phyloP scores from a whole-genome alignment of 2,329 filamentous ascomycete species.

The Huntiella decipiens region DNA sequence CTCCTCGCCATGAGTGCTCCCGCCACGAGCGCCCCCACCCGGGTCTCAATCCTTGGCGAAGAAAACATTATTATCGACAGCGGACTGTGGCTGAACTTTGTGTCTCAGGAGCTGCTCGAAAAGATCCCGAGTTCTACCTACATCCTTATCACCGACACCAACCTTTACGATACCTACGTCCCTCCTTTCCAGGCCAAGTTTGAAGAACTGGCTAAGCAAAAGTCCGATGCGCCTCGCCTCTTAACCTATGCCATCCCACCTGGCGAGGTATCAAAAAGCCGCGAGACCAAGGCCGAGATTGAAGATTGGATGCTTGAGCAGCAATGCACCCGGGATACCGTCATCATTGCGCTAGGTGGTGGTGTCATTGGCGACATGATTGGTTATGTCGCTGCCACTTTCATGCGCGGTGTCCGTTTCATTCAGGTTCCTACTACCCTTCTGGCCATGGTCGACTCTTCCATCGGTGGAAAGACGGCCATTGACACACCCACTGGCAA shows the following conservation, averaged over 20 bases:
- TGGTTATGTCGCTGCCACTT: slow-evolving; percentile 90
- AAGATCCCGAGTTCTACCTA: slow-evolving; percentile 76
- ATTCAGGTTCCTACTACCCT: slow-evolving; percentile 93
- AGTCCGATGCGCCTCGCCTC: slow-evolving; percentile 38
- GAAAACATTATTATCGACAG: slow-evolving; percentile 86
- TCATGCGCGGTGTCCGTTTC: slow-evolving; percentile 93
- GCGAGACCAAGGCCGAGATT: slow-evolving; percentile 83
- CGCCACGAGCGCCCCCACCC: slow-evolving; percentile 2
- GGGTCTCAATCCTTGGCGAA: slow-evolving; percentile 61
- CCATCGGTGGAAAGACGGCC: slow-evolving; percentile 93
- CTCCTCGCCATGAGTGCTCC: background rate
- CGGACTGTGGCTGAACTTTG: slow-evolving; percentile 68
- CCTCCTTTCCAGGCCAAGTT: slow-evolving; percentile 44
- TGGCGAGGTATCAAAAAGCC: slow-evolving; percentile 82
- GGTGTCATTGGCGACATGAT: slow-evolving; percentile 98
- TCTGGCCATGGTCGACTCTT: slow-evolving; percentile 94
- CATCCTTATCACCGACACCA: slow-evolving; percentile 90
- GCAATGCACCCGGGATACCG: slow-evolving; percentile 84
- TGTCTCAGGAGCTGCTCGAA: slow-evolving; percentile 60
- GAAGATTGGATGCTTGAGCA: slow-evolving; percentile 94
- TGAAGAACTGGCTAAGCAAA: slow-evolving; percentile 17
- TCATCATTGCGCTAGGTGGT: slow-evolving; percentile 84
- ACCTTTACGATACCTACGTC: slow-evolving; percentile 64
- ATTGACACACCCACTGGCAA: slow-evolving; percentile 94
- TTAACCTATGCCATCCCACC: slow-evolving; percentile 76